Conservation (phyloP, 257 asterid genomes). For the Gentiana dahurica region DNA sequence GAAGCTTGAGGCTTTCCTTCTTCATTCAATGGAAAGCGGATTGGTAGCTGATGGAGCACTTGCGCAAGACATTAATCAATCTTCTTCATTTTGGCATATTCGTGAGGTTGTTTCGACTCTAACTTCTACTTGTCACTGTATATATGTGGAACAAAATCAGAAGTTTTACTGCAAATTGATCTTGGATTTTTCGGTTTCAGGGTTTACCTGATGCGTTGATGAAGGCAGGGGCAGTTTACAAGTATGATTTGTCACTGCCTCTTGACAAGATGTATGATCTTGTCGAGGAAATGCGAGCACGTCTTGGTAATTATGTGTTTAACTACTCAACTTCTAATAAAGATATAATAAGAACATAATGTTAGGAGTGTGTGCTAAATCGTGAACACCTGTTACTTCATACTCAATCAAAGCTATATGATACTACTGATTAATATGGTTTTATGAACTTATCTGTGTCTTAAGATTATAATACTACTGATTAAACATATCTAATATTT, state of each 20-base stretch:
- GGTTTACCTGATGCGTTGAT: constrained; percentile 92
- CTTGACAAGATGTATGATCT: constrained; percentile 76
- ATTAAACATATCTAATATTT: background rate
- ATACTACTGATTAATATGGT: background rate
- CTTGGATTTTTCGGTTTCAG: constrained; percentile 29
- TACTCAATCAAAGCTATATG: background rate
- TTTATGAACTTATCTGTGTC: background rate
- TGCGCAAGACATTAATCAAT: constrained; percentile 95
- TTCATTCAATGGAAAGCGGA: constrained; percentile 69
- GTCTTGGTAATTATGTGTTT: constrained; percentile 46
- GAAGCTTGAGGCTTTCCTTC: constrained; percentile 90
- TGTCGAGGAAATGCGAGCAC: constrained; percentile 75
- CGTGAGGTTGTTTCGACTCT: constrained; percentile 56
- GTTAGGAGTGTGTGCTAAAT: background rate
- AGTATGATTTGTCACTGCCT: constrained; percentile 89
- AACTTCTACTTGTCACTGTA: background rate
- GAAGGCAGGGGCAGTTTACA: constrained; percentile 93
- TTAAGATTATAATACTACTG: background rate
- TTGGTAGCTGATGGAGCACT: constrained; percentile 82
- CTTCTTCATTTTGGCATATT: constrained; percentile 88
- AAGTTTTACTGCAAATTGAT: constrained; percentile 1
- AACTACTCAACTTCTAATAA: too few species aligned
- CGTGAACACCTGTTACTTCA: background rate
- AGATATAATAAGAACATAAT: too few species aligned
- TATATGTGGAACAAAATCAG: background rate